These are phyloP conservation scores for Rhododendron ovatum DNA, from an alignment of 148 eudicot species.

Conservation along the genomic window DNA sequence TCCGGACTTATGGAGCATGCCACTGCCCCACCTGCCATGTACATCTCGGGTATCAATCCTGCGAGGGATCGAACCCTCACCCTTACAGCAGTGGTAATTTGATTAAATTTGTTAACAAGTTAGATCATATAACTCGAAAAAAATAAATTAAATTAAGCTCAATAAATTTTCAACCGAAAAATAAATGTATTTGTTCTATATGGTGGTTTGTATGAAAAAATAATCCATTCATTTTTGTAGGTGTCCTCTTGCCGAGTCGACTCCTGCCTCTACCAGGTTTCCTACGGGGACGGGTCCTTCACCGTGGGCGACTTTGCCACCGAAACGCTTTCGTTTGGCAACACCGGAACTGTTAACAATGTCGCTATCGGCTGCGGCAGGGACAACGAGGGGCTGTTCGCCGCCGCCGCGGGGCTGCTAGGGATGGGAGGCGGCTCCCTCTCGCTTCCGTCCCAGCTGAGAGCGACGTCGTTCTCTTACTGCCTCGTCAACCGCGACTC, in stretches of 20 bases:
- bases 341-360: slow-evolving; percentile 29
- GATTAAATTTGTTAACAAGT: no score
- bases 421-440: slow-evolving; percentile 65
- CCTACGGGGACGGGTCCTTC: slow-evolving; percentile 89
- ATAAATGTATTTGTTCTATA: no score
- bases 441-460: slow-evolving; percentile 45
- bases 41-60: no score
- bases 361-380: slow-evolving; percentile 86
- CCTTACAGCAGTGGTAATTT: no score
- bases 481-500: slow-evolving; percentile 66
- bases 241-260: slow-evolving; percentile 35
- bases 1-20: no score
- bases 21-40: no score
- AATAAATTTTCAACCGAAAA: no score
- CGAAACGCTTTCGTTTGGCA: slow-evolving; percentile 69
- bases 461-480: slow-evolving; percentile 58
- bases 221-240: background rate
- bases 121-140: no score
- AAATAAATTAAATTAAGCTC: no score
- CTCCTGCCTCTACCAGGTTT: slow-evolving; percentile 59
- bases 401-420: slow-evolving; percentile 61
- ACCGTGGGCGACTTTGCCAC: slow-evolving; percentile 68
- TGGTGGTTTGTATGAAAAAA: no score
- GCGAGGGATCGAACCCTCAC: no score
- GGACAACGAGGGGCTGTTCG: slow-evolving; percentile 67